These are phyloP conservation scores for Hysterangium stoloniferum DNA, from an alignment of 768 basidiomycete species.

Conservation along the genomic window DNA sequence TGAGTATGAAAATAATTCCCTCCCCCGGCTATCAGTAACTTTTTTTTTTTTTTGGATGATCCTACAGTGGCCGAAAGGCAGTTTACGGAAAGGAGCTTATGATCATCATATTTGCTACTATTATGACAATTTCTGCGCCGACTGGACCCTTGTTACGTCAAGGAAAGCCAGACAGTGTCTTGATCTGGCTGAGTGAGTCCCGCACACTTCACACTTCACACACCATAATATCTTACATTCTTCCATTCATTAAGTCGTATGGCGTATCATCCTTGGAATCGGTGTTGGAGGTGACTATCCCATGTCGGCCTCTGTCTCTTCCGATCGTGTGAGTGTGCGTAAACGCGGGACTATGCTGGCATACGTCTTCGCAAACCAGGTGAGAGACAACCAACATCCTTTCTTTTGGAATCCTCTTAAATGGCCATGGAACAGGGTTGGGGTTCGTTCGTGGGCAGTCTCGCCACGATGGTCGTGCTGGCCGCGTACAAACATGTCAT, in stretches of 20 bases:
- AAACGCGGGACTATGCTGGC: conserved; percentile 69
- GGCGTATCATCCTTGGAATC: conserved; percentile 66
- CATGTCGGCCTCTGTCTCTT: conserved; percentile 63
- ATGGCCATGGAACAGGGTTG: conserved; percentile 45
- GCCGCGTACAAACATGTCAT: conserved; percentile 56
- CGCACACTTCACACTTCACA: not conserved
- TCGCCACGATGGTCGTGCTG: conserved; percentile 58
- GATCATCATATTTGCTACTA: conserved; percentile 73
- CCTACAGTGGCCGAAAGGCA: conserved; percentile 48
- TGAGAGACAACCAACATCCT: not conserved
- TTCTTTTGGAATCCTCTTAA: not conserved
- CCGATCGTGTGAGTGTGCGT: conserved; percentile 55
- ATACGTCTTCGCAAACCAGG: conserved; percentile 58
- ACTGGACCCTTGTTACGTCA: conserved; percentile 32
- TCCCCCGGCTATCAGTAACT: not conserved
- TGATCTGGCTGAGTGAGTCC: conserved; percentile 46
- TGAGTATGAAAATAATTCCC: not conserved
- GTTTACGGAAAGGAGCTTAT: conserved; percentile 76
- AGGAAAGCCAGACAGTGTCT: conserved; percentile 30
- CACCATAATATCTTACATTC: not conserved
- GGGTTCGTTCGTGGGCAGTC: conserved; percentile 58
- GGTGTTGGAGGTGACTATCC: conserved; percentile 80
- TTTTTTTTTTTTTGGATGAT: conserved; percentile 1
- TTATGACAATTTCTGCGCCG: conserved; percentile 57
- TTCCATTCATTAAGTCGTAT: conserved; percentile 28